Conservation (phyloP, 139 green algal genomes). For the Chlorella sp. region DNA sequence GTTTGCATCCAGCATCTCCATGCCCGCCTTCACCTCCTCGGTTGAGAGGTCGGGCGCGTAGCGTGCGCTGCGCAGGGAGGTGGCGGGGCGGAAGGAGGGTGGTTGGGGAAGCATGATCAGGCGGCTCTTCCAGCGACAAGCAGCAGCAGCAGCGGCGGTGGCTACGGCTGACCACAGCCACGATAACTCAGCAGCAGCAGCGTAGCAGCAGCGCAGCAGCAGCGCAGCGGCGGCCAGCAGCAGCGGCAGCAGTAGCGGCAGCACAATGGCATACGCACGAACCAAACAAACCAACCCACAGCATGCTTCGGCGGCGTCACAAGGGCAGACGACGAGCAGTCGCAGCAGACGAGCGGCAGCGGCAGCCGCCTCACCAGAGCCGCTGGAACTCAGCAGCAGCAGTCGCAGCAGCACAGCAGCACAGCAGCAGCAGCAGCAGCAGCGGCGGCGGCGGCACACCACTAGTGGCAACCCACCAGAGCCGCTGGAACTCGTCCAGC, state of each 20-base stretch:
- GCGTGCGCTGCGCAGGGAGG: slow-evolving; percentile 39
- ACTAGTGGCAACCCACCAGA: slow-evolving; percentile 55
- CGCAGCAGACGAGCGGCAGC: background rate
- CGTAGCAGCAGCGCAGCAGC: no score
- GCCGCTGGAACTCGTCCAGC: slow-evolving; percentile 58
- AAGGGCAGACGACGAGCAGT: background rate
- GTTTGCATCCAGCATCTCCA: slow-evolving; percentile 74
- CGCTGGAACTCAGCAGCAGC: background rate
- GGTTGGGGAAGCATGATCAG: no score
- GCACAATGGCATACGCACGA: no score
- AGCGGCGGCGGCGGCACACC: background rate
- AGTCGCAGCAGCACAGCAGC: background rate
- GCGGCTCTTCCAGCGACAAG: background rate
- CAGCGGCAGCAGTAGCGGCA: no score
- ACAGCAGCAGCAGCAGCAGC: background rate
- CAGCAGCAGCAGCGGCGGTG: no score
- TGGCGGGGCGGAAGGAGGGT: no score
- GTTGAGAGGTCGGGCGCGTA: slow-evolving; percentile 60
- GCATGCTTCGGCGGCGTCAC: no score
- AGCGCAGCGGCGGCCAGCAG: no score
- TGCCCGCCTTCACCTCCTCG: slow-evolving; percentile 64
- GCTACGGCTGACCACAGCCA: no score
- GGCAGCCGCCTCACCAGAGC: background rate
- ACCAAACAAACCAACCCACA: no score
- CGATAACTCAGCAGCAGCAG: no score